Base-by-base conservation (phyloP, 1,284 basidiomycete species). In the Pascua sp. region DNA sequence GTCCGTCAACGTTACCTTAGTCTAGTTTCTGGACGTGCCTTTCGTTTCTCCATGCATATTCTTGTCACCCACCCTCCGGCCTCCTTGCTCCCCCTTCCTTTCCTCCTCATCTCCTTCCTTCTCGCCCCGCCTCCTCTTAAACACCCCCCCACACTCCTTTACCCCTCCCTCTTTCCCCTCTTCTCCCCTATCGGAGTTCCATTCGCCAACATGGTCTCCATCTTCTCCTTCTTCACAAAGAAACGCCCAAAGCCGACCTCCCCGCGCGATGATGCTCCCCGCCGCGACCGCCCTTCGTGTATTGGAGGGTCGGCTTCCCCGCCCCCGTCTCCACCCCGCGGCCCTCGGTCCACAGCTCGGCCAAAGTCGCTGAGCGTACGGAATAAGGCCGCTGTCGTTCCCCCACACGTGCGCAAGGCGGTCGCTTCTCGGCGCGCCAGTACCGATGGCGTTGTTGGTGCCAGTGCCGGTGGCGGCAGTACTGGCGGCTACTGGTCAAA, bases 151-250 rank as follows among this genome's bases (percentile, higher is more conserved):
- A 18, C 46, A 41, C 46, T 24, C 32, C 43, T 41, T 37, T 12
- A 2, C 47, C 18, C 47, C 11, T 11, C 13, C 4, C 13, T 1
- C 44, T 41, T 42, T 12, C 17, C 51, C 17, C 40, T 32, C 11
- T 45, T 40, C 24, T 32, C 24, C 7, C 24, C 24, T 32, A 13
- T 16, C 41, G 42, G 17, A 36, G 5, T 32, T 32, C 39, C 24
- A 36, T 8, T 32, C 24, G 7, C 42, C 55, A 53, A 36, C 49
- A 72, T 72, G 70, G 68, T 70, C 46, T 72, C 70, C 13, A 51
- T 72, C 41, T 49, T 72, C 47, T 67, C 65, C 32, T 63, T 70
- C 61, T 70, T 72, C 62, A 56, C 56, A n/a, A 70, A 70, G 60
- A 69, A 67, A 59, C 66, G 67, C 18, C 54, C 59, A 53, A 56